Evolutionary conservation across 495 filamentous ascomycete genomes (phyloP).

Genomic region (Xylaria bambusicola): DNA sequence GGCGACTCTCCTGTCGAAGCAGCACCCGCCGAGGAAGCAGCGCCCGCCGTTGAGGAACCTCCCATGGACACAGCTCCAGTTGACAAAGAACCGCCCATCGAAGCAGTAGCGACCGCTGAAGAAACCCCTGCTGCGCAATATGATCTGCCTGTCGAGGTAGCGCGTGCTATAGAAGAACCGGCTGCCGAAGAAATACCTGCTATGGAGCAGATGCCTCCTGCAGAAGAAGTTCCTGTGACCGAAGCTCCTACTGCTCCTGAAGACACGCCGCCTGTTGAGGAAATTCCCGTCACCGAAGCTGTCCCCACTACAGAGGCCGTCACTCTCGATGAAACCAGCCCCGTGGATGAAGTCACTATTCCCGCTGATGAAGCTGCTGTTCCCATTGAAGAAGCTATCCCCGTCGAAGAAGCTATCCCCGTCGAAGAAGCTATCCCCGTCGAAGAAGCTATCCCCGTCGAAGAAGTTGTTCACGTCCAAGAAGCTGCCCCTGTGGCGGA

Average conservation of each 20-base stretch:
- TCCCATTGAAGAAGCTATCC: too few species aligned
- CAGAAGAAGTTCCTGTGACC: constrained; percentile 7
- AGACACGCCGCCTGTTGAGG: constrained; percentile 2
- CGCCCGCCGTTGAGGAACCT: constrained; percentile 12
- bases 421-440: too few species aligned
- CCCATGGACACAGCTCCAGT: too few species aligned
- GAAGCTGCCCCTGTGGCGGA: constrained; percentile 2
- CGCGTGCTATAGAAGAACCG: neutral
- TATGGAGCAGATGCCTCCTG: neutral
- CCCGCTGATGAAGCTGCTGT: too few species aligned
- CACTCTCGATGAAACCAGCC: too few species aligned
- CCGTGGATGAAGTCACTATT: too few species aligned
- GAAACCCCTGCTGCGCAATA: neutral
- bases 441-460: neutral
- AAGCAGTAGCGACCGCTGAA: constrained; percentile 1
- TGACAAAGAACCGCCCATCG: constrained; percentile 3
- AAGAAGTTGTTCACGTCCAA: neutral
- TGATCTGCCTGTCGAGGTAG: constrained; percentile 2
- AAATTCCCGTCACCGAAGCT: neutral
- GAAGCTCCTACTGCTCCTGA: neutral
- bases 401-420: too few species aligned
- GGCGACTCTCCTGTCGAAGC: neutral
- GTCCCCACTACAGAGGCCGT: too few species aligned
- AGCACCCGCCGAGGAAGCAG: constrained; percentile 17
- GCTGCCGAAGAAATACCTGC: too few species aligned